Base-by-base conservation (phyloP, 306 rosid species). In the Trifolium dubium region DNA sequence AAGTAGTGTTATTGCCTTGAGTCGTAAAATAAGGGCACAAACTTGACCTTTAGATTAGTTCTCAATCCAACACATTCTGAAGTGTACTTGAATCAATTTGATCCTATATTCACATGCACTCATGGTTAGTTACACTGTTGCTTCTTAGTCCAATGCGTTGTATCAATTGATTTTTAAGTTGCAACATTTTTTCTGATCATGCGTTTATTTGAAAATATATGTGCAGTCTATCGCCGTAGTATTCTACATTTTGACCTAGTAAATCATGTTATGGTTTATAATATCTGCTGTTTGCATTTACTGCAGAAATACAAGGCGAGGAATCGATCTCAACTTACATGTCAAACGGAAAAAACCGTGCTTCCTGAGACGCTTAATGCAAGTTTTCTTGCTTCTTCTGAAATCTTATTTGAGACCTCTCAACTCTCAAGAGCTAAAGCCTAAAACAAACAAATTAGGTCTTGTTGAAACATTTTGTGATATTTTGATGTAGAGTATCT, bases 241-340 rank as follows among this genome's bases (percentile, higher is more conserved):
- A 62, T 3, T 39, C 14, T 65, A 2, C 17, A 53, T 67, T 46
- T 65, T 69, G 54, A 67, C 34, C 32, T 34, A 19, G 40, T 5
- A 64, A 67, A 31, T 67, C 53, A 44, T 79, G 10, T 69, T 18
- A 34, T 69, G 63, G 62, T 39, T 82, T 72, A 80, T 67, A 37
- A 35, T 54, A 39, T 30, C 69, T 50, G n/a, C 23, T 47, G 58
- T 64, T 43, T 79, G 80, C 67, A 50, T 78, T 55, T 71, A 71
- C 68, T 80, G 87, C 92, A 84, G 94, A 71, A 84, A 77, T 58
- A 64, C 75, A 53, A 49, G 72, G 29, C 14, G 64, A 53, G 56
- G 66, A 23, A 23, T 23, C 23, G 23, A 43, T 63, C 72, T 67
- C 71, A 41, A 64, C 73, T 51, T 81, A 62, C 8, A 34, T 34